Evolutionary conservation across 768 basidiomycete species (phyloP).

Genomic region (Hebeloma cylindrosporum): DNA sequence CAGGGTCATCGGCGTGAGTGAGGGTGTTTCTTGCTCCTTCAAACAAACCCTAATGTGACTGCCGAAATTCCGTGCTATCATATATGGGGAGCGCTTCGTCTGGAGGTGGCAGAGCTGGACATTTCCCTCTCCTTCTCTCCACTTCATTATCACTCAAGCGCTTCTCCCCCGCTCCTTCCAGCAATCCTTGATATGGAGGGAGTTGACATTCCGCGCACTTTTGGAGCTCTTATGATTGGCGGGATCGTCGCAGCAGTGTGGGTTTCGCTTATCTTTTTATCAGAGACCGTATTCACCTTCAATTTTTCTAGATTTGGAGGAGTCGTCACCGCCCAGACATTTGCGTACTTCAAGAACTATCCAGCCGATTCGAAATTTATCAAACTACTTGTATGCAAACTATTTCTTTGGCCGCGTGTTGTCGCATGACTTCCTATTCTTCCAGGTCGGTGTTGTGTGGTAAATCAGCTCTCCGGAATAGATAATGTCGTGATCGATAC

Average conservation of each 20-base stretch:
- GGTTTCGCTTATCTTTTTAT: slow-evolving; percentile 11
- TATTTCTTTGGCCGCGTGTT: background rate
- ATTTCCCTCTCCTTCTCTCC: no score
- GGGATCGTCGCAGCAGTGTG: slow-evolving; percentile 40
- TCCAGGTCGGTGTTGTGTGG: slow-evolving; percentile 26
- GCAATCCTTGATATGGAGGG: no score
- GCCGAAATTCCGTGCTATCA: no score
- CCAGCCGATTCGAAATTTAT: slow-evolving; percentile 28
- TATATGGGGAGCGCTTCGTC: no score
- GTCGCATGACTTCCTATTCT: background rate
- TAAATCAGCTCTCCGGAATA: background rate
- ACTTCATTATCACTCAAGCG: no score
- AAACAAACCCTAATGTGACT: no score
- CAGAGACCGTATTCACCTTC: background rate
- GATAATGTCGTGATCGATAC: background rate
- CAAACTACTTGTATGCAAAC: slow-evolving; percentile 36
- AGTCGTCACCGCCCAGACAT: slow-evolving; percentile 38
- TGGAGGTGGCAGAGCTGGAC: no score
- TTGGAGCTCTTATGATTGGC: slow-evolving; percentile 43
- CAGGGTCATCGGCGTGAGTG: no score
- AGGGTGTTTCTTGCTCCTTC: no score
- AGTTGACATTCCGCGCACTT: slow-evolving; percentile 31
- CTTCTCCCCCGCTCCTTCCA: no score
- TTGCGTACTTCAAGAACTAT: slow-evolving; percentile 41
- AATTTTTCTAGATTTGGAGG: slow-evolving; percentile 19